These are phyloP conservation scores for Dillenia suffruticosa DNA, from an alignment of 164 flowering plant genomes.

Conservation along the genomic window DNA sequence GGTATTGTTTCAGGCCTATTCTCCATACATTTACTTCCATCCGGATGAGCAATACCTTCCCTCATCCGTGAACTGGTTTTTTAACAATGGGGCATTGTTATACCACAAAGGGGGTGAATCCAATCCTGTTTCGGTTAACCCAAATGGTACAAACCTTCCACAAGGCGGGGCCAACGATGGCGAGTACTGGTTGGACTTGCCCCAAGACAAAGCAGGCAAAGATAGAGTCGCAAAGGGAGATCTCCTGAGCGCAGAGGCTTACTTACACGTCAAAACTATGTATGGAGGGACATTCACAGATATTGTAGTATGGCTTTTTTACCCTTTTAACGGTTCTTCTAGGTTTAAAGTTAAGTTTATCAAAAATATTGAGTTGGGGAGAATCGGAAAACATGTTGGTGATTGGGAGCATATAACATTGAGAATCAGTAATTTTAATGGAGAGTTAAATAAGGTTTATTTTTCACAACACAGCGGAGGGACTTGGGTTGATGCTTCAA, in stretches of 20 bases:
- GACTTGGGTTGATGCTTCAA: constrained; percentile 33
- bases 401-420: constrained; percentile 63
- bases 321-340: constrained; percentile 69
- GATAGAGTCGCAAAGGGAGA: constrained; percentile 65
- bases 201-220: constrained; percentile 31
- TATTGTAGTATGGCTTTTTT: constrained; percentile 68
- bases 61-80: constrained; percentile 76
- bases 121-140: constrained; percentile 39
- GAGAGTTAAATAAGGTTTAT: constrained; percentile 40
- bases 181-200: constrained; percentile 80
- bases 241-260: constrained; percentile 36
- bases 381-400: constrained; percentile 56
- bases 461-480: constrained; percentile 43
- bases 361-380: constrained; percentile 30
- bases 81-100: constrained; percentile 61
- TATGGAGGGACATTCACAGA: constrained; percentile 71
- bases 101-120: constrained; percentile 47
- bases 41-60: constrained; percentile 72
- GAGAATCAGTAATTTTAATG: constrained; percentile 52
- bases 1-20: constrained; percentile 43
- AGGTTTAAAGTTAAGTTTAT: constrained; percentile 32
- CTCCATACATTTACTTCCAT: constrained; percentile 72
- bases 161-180: constrained; percentile 74
- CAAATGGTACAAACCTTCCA: constrained; percentile 76
- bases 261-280: constrained; percentile 74